Evolutionary conservation across 306 rosid species (phyloP), one percentile per base, ranked within the genome.

Genomic region (Coriaria nepalensis): DNA sequence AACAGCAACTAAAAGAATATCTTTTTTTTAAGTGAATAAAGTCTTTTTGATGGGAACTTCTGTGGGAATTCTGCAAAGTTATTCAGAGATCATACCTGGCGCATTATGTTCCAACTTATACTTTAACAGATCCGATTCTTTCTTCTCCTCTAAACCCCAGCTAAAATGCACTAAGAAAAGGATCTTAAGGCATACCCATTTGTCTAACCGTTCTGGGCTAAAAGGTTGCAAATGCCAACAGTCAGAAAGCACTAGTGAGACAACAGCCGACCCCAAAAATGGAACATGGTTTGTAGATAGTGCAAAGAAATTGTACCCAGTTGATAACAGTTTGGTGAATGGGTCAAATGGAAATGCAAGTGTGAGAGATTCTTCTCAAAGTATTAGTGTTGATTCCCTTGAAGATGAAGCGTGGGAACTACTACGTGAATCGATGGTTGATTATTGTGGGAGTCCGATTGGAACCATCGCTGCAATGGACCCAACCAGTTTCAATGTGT

Each of bases 381-480:
- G 63, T 10, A 53, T 52, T 57, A 57, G 66, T 42, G n/a, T 64
- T 48, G 61, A 70, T 38, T 71, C 84, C 9, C 41, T 68, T 7
- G 95, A 81, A 70, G 87, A 81, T 52, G 95, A 85, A 68, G 95
- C 95, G 0, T 85, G 95, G 95, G 82, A 78, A 51, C 57, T 81
- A 48, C 78, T 85, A 37, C 68, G 84, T 45, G 87, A 75, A 49
- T 85, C 95, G 40, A 52, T 81, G 32, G 93, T 78, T 55, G 47
- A 66, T 72, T 85, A 85, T 54, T 85, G 93, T 53, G 68, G 82
- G 47, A 81, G 71, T 73, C 93, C 95, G 29, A 58, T 85, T 51
- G 95, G 95, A 67, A 85, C 95, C 13, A 81, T 85, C 63, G 95
- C 93, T 13, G 93, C 95, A 37, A 73, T 60, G 48, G 95, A 85